Base-by-base conservation (phyloP, 179 eudicot genomes). In the Pouteria campechiana region DNA sequence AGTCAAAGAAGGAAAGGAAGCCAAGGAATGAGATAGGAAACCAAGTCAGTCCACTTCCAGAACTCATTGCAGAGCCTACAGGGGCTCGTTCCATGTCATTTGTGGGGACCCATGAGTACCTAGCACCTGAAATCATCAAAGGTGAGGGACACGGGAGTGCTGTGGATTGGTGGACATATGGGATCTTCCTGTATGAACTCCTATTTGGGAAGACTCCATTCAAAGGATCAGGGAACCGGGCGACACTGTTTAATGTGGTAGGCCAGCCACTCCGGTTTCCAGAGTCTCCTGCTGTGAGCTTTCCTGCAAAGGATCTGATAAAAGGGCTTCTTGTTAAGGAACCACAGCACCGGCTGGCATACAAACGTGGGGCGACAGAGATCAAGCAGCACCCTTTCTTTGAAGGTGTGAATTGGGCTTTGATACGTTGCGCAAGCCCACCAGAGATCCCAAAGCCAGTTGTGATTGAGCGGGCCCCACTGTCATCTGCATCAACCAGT, bases 121-220 rank as follows among this genome's bases (percentile, higher is more conserved):
- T 82, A 46, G 93, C 93, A 0, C 93, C 93, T 4, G 93, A 82
- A 45, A 82, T 83, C 51, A 70, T 83, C 25, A 83, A 83, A 44
- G 94, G 89, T 1, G 94, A 83, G 48, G 94, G 94, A 29, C 94
- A 83, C 20, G 94, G 89, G 28, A 79, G 89, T 37, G 89, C 94
- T 21, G 94, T 83, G 1, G 94, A 83, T 65, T 83, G 94, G 94
- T 83, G 94, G 94, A 83, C 89, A 1, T 72, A 79, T 23, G 94
- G 94, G 53, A 71, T 83, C 20, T 83, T 83, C 54, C 62, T 79
- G 13, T 83, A 83, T 30, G 94, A 83, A 55, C 77, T 83, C 5
- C 47, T 83, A 32, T 83, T 79, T 19, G 94, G 89, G 20, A 68
- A 65, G 44, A 83, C 89, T 17, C 94, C 94, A 5, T 83, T 83